Evolutionary conservation across 2,329 filamentous ascomycete species (phyloP).

Genomic region (Ophiosphaerella herpotricha): DNA sequence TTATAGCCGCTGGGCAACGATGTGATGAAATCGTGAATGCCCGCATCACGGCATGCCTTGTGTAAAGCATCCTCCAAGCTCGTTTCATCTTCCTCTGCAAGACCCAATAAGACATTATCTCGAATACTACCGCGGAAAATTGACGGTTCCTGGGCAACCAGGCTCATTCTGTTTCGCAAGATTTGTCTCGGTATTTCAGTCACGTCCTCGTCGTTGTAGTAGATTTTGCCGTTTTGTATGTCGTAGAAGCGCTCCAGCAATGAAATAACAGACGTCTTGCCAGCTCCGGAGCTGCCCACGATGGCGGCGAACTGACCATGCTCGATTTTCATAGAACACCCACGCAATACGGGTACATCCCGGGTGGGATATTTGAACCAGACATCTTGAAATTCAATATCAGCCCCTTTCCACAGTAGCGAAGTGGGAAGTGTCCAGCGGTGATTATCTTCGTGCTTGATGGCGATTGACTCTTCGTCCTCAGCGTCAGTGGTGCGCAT

Average conservation of each 20-base stretch:
- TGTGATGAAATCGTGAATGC: constrained; percentile 36
- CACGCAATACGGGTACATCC: constrained; percentile 76
- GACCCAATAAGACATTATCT: constrained; percentile 55
- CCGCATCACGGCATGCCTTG: constrained; percentile 58
- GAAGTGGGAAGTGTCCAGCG: constrained; percentile 10
- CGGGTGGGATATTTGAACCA: constrained; percentile 93
- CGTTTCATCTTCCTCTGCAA: constrained; percentile 45
- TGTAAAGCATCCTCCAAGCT: constrained; percentile 46
- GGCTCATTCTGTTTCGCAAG: constrained; percentile 72
- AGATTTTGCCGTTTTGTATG: constrained; percentile 71
- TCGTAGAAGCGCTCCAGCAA: constrained; percentile 92
- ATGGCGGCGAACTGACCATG: constrained; percentile 58
- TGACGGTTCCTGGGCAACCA: constrained; percentile 53
- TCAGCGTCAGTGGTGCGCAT: constrained; percentile 10
- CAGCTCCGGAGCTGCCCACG: constrained; percentile 76
- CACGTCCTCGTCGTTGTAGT: constrained; percentile 70
- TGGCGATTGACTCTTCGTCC: not conserved
- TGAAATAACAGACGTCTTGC: constrained; percentile 90
- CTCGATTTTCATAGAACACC: constrained; percentile 50
- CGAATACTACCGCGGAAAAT: constrained; percentile 53
- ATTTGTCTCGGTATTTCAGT: constrained; percentile 44
- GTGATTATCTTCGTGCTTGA: constrained; percentile 3
- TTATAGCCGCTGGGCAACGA: constrained; percentile 36
- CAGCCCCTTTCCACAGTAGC: constrained; percentile 27
- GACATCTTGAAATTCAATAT: constrained; percentile 75